Conservation (phyloP, 345 rosid species). For the Isatis tinctoria region DNA sequence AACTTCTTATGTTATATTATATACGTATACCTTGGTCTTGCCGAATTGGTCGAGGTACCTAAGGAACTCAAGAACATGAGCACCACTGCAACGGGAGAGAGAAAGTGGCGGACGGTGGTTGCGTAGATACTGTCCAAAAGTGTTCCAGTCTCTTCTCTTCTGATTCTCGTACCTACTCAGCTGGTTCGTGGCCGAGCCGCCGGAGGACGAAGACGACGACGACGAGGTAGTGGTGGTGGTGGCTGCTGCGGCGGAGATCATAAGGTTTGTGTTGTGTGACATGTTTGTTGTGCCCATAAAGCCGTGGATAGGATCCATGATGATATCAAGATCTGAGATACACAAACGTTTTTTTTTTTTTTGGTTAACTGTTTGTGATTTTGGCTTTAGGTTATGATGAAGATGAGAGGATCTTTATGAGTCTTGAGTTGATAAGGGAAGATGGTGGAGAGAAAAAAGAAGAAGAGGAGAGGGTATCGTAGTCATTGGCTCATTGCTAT, state of each 20-base stretch:
- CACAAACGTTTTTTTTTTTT: not conserved
- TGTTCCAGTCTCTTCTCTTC: slow-evolving; percentile 95
- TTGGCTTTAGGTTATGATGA: slow-evolving; percentile 22
- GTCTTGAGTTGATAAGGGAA: slow-evolving; percentile 21
- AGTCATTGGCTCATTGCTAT: slow-evolving; percentile 29
- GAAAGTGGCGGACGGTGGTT: slow-evolving; percentile 95
- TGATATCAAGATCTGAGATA: slow-evolving; percentile 11
- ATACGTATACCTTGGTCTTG: slow-evolving; percentile 54
- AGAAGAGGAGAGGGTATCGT: slow-evolving; percentile 10
- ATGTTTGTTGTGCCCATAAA: slow-evolving; percentile 33
- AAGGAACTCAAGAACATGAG: slow-evolving; percentile 92
- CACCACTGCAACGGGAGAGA: slow-evolving; percentile 89
- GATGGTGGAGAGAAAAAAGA: slow-evolving; percentile 12
- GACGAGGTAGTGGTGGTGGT: slow-evolving; percentile 24
- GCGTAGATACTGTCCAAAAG: slow-evolving; percentile 87
- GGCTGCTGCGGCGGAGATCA: slow-evolving; percentile 28
- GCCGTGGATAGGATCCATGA: slow-evolving; percentile 56
- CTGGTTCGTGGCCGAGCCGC: slow-evolving; percentile 46
- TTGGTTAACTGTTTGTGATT: not conserved
- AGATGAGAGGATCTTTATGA: slow-evolving; percentile 14
- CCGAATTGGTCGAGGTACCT: slow-evolving; percentile 94
- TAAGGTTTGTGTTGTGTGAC: slow-evolving; percentile 24
- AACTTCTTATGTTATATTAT: not conserved
- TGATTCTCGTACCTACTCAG: slow-evolving; percentile 94
- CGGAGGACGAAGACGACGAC: slow-evolving; percentile 37